Evolutionary conservation across 2,329 filamentous ascomycete genomes (phyloP).

Genomic region (Venturia oleaginea): DNA sequence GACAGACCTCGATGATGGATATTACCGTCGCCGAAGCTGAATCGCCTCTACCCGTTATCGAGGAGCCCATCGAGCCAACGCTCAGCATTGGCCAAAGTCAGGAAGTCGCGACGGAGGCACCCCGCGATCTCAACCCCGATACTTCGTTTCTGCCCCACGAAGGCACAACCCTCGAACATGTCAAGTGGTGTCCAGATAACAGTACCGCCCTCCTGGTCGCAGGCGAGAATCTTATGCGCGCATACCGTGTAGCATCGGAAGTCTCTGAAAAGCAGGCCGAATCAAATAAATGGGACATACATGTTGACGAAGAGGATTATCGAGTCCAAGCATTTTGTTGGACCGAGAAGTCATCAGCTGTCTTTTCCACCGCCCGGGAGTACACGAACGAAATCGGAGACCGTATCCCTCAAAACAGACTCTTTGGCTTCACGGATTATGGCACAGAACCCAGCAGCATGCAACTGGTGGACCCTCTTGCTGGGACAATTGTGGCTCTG

Average conservation of each 20-base stretch:
- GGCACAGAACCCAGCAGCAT: conserved; percentile 7
- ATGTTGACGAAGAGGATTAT: conserved; percentile 4
- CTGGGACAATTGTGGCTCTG: conserved; percentile 7
- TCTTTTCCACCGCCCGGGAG: neutral
- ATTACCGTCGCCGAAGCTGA: conserved; percentile 30
- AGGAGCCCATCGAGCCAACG: conserved; percentile 29
- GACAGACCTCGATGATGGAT: conserved; percentile 21
- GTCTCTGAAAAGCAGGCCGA: neutral
- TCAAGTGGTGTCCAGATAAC: conserved; percentile 12
- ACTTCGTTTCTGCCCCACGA: conserved; percentile 6
- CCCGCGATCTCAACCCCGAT: conserved; percentile 19
- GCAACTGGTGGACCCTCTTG: conserved; percentile 7
- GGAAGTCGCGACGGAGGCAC: conserved; percentile 15
- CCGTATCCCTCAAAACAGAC: conserved; percentile 3
- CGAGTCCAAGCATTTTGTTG: conserved; percentile 11
- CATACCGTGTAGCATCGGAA: conserved; percentile 3
- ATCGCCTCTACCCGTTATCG: conserved; percentile 28
- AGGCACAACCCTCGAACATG: conserved; percentile 6
- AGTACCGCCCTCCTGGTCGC: conserved; percentile 1
- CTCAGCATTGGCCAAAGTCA: conserved; percentile 30
- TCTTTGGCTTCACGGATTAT: conserved; percentile 8
- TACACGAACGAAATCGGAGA: conserved; percentile 6
- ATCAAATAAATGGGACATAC: neutral
- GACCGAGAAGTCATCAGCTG: conserved; percentile 8
- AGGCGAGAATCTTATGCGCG: conserved; percentile 12